Evolutionary conservation across 2,329 filamentous ascomycete genomes (phyloP), one percentile per base, ranked within the genome.

Genomic region (Teratosphaeria nubilosa): DNA sequence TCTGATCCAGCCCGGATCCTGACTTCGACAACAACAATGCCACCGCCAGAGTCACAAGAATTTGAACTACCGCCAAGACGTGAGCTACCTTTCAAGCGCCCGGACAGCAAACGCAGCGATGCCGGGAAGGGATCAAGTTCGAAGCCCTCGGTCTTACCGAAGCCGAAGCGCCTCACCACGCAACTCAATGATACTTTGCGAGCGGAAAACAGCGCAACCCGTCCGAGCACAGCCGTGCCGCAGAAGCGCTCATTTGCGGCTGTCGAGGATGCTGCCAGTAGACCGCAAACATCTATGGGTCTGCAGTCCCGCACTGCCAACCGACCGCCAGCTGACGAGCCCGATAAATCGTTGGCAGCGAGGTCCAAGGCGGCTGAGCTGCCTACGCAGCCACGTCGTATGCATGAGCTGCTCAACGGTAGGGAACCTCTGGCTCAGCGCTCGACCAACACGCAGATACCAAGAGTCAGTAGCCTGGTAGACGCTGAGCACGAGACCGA

Each of bases 81-180:
- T 53, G 73, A 75, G 60, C 67, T 75, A 20, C 74, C 74, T 3
- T 77, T 77, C 60, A 63, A 67, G 41, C 68, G 71, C 7, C 63
- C 68, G n/a, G 69, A 69, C 58, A 65, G 41, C 69, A 68, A 54
- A 62, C 65, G 37, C 63, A 63, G 55, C 22, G 50, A 51, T 25
- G 5, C 41, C 6, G 20, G 41, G 16, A 62, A 57, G 34, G 56
- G 58, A 24, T 48, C 54, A 10, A 65, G 58, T 34, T 65, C 62
- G 31, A 27, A 51, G n/a, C 64, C 64, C 11, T 64, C 76, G 4
- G 70, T 71, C 1, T 66, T 65, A 51, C 72, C 74, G 2, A 74
- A 68, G 5, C 60, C 73, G 16, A 53, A 69, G 34, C 61, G 34
- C 27, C n/a, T 6, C 16, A 13, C 48, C n/a, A 27, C 34, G 31